A percentile compares a stretch with the other conserved stretches of the same genome.
Evolutionary conservation across 306 rosid genomes (phyloP).

Genomic region (Sicyos edulis): DNA sequence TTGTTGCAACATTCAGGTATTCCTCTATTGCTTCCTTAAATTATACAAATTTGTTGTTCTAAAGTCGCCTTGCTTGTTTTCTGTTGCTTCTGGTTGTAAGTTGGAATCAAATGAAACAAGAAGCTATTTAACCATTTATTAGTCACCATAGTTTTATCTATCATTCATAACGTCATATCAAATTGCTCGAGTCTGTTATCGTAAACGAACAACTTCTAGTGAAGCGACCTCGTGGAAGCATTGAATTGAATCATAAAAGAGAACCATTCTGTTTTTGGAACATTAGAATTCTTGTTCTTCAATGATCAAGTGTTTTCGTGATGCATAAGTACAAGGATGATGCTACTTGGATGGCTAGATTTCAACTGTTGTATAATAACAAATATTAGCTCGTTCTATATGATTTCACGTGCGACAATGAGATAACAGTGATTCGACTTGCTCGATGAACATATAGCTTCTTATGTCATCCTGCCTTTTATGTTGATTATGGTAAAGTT

Average conservation of each 20-base stretch:
- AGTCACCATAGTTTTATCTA: too few relatives aligned
- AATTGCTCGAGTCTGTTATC: too few relatives aligned
- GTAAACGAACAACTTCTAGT: too few relatives aligned
- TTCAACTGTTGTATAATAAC: too few relatives aligned
- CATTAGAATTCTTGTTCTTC: background rate
- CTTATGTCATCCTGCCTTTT: background rate
- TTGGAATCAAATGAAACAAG: too few relatives aligned
- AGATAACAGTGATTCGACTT: background rate
- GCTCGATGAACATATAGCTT: background rate
- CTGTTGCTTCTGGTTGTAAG: too few relatives aligned
- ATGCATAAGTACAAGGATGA: background rate
- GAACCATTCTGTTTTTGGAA: background rate
- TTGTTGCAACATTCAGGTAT: constrained; percentile 85
- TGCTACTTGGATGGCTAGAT: too few relatives aligned
- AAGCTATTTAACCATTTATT: too few relatives aligned
- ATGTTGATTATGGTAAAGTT: background rate
- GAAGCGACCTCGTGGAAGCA: background rate
- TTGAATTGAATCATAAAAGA: background rate
- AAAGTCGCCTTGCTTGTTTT: background rate
- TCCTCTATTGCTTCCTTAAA: constrained; percentile 8
- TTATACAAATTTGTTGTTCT: background rate
- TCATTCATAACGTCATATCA: too few relatives aligned
- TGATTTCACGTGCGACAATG: background rate
- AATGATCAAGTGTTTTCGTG: background rate
- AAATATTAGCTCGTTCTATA: too few relatives aligned